Evolutionary conservation across 257 asterid genomes (phyloP).

Genomic region (Solanum bulbocastanum): DNA sequence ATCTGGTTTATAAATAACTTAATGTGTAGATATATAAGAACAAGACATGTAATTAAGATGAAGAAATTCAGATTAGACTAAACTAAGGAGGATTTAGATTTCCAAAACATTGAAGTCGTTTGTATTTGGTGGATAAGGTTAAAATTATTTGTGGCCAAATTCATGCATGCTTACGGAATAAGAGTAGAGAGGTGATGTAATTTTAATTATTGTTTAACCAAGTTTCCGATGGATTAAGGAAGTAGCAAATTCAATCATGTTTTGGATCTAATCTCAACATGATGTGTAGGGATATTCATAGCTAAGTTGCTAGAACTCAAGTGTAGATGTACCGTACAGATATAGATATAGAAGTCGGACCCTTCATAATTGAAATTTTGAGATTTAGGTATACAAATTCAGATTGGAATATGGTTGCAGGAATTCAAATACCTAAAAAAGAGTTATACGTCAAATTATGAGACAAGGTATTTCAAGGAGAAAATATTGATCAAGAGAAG

Average conservation of each 20-base stretch:
- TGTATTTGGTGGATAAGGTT: neutral
- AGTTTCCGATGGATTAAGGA: neutral
- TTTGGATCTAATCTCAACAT: neutral
- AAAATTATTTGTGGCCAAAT: neutral
- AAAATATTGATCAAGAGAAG: neutral
- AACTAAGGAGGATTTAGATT: neutral
- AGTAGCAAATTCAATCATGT: neutral
- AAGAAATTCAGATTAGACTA: neutral
- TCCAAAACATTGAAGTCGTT: neutral
- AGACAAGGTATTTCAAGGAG: neutral
- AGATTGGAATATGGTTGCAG: neutral
- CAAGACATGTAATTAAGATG: neutral
- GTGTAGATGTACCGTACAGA: neutral
- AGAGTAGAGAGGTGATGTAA: neutral
- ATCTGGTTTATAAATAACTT: neutral
- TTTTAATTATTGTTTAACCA: neutral
- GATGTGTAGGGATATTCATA: neutral
- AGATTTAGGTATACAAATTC: neutral
- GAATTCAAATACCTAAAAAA: neutral
- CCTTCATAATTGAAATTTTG: neutral
- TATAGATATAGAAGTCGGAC: neutral
- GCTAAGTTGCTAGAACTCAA: neutral
- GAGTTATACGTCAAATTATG: neutral
- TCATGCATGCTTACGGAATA: neutral
- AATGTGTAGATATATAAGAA: neutral